Base-by-base conservation (phyloP, 352 stramenopile genomes). In the Ophiocytium majus region DNA sequence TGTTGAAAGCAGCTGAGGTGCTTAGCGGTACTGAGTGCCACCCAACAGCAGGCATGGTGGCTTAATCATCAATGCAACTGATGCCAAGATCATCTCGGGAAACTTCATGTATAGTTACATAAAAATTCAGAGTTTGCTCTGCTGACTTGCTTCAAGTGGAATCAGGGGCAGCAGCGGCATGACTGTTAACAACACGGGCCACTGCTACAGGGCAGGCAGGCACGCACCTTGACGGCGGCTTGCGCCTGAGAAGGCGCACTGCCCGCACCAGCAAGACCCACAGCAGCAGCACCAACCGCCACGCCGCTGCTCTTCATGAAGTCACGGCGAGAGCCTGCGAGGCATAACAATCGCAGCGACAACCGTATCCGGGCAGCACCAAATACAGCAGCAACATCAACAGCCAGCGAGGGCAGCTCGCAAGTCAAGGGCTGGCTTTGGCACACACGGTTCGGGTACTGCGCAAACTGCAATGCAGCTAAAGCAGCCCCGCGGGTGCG, bases 261-360 rank as follows among this genome's bases (percentile, higher is more conserved):
- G 28, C 5, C 75, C 5, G 1, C 50, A 49, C 10, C 75, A 5
- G 49, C 14, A 50, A 1, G 10, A 50, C 10, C 31, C 5, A 50
- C 75, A 17, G 75, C 31, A 17, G 75, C 75, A 49, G 50, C 75
- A 9, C 75, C 75, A 57, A 10, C 75, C 37, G 17, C 75, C 5
- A 81, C 75, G n/a, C n/a, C 32, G 31, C 75, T 50, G 36, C 75
- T 36, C 23, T 81, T 81, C 5, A 81, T 14, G 50, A 81, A 81
- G 10, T 81, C 75, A 34, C 75, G 75, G 10, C 75, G 37, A 14
- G 75, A 37, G 14, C 49, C n/a, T n/a, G n/a, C n/a, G n/a, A n/a
- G n/a, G n/a, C n/a, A n/a, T n/a, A n/a, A n/a, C n/a, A n/a, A n/a
- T n/a, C n/a, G n/a, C n/a, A n/a, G n/a, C n/a, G n/a, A n/a, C n/a